Conservation (phyloP, 495 filamentous ascomycete genomes). For the Penicillium taxi region DNA sequence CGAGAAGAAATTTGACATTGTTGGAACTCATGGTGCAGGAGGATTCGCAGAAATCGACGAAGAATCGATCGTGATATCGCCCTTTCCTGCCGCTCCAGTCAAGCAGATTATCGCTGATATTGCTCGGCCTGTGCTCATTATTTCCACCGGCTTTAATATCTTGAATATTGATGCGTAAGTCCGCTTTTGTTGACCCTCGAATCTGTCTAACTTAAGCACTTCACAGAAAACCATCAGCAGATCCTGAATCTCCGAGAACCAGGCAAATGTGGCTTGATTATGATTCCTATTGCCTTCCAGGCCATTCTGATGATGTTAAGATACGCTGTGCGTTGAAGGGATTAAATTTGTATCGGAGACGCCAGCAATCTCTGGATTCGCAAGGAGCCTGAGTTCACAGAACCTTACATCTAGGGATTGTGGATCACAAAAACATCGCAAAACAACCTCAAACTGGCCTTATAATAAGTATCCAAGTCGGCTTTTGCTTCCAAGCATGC, state of each 20-base stretch:
- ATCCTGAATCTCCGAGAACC: constrained; percentile 33
- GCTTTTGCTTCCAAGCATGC: no score
- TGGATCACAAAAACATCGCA: no score
- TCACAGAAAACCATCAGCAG: constrained; percentile 24
- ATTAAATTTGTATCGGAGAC: constrained; percentile 21
- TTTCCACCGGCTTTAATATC: constrained; percentile 18
- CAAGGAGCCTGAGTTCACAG: constrained; percentile 15
- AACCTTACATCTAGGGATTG: no score
- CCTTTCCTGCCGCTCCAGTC: constrained; percentile 25
- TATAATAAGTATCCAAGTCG: no score
- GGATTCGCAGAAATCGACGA: constrained; percentile 35
- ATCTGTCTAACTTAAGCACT: constrained; percentile 18
- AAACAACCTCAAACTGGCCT: no score
- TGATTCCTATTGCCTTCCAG: constrained; percentile 21
- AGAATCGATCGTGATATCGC: constrained; percentile 25
- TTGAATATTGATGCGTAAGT: constrained; percentile 25
- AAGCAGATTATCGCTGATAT: constrained; percentile 32
- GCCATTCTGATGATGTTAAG: constrained; percentile 21
- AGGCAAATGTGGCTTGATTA: constrained; percentile 29
- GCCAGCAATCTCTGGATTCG: constrained; percentile 14
- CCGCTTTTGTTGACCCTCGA: constrained; percentile 17
- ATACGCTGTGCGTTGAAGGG: constrained; percentile 20
- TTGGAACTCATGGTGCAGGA: constrained; percentile 30
- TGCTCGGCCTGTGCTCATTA: constrained; percentile 25
- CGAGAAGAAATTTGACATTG: constrained; percentile 29